Evolutionary conservation across 768 basidiomycete genomes (phyloP), one percentile per base, ranked within the genome.

Genomic region (Termitomyces sp.): DNA sequence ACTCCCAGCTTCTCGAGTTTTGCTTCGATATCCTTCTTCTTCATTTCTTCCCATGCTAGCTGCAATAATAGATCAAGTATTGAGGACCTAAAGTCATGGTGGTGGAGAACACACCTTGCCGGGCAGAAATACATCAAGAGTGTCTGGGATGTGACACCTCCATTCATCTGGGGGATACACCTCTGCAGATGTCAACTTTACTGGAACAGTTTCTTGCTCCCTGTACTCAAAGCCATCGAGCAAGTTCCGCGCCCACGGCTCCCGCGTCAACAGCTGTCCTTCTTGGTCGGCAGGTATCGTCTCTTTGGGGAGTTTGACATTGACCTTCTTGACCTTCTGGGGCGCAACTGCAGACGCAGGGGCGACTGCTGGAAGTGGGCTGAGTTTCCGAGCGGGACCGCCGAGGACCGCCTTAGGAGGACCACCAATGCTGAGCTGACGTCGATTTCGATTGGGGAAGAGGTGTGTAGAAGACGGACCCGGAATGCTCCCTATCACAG

Each of bases 381-480:
- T 89, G 53, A 85, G 78, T 73, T 89, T 93, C 47, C 88, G 82
- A 47, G 84, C 82, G 13, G 88, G 91, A 0, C 92, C 92, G 18
- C 92, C 92, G 2, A 94, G 74, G 0, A 85, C 81, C 0, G 92
- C 92, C 70, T 93, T 94, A 9, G 92, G 92, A n/a, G 92, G 92
- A 7, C 92, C 92, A 13, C 92, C 92, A 44, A 89, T 83, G 68
- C 87, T 90, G 46, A 88, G 81, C 58, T 89, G 82, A 45, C 89
- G 79, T 69, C 87, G 79, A 67, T 78, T 88, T 57, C 88, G 75
- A 31, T 80, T 82, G 7, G 81, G 79, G 63, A 84, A 86, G 3
- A 81, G 84, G 57, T 79, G 79, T 16, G 67, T 63, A 42, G 70
- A 57, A 2, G 67, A 61, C 16, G 64, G 72, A 1, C 66, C 68